phyloP scores from a whole-genome alignment of 257 asterid species.

The Solanum appendiculatum region DNA sequence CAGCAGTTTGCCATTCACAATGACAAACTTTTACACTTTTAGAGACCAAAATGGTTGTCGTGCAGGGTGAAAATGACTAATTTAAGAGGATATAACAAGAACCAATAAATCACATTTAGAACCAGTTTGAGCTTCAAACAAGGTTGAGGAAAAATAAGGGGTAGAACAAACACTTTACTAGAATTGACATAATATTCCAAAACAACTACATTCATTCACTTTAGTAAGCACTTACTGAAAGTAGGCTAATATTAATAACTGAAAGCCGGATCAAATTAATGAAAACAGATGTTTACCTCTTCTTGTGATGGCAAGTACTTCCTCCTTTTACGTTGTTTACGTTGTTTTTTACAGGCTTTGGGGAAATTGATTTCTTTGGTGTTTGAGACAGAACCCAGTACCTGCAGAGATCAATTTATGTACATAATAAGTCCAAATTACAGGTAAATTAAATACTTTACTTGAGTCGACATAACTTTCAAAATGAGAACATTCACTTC shows the following conservation, averaged over 20 bases:
- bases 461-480: not conserved
- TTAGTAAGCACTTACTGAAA: not conserved
- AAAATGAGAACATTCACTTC: not conserved
- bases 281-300: not conserved
- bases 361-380: not conserved
- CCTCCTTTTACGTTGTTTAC: not conserved
- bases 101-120: not conserved
- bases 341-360: not conserved
- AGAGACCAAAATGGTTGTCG: not conserved
- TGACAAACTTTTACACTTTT: not conserved
- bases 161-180: not conserved
- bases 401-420: conserved; percentile 1
- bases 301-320: not conserved
- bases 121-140: not conserved
- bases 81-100: not conserved
- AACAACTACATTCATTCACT: not conserved
- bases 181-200: not conserved
- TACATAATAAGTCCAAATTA: not conserved
- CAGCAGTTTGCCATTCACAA: not conserved
- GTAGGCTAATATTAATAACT: not conserved
- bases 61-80: not conserved
- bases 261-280: not conserved
- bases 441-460: not conserved
- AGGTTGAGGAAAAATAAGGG: not conserved
- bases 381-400: not conserved